Evolutionary conservation across 441 rosid genomes (phyloP), one percentile per base, ranked within the genome.

Genomic region (Populus hybrid): DNA sequence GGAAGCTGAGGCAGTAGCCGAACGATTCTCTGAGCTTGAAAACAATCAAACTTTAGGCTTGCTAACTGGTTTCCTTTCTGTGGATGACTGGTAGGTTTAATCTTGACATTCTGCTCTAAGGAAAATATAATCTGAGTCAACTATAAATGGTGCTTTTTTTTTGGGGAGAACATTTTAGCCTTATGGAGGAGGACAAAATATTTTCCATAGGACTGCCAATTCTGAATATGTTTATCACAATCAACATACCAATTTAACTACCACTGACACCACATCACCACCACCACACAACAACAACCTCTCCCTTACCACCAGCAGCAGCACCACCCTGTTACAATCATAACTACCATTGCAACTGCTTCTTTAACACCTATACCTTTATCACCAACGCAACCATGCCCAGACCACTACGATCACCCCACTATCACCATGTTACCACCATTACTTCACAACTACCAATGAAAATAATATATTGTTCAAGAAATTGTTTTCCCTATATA

Each of bases 1-100:
- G 97, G 99, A 97, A 90, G 83, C 88, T 79, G 99, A 93, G 81
- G 98, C 99, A 76, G 92, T 95, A 16, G 79, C 87, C 77, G 98
- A 92, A 84, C 87, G 93, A 84, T 84, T 86, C 79, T 80, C 93
- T 5, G 98, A 97, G 85, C 93, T 97, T 77, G 96, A 92, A 76
- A 92, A 87, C 75, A 93, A 89, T 87, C 99, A 97, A 84, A 90
- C 96, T 64, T 82, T 97, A 87, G 99, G 99, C 80, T 90, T 97
- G 86, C 97, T 97, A 50, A 84, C 81, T 81, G 99, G 99, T 77
- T 97, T 97, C 84, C 99, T 97, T 76, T 86, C 92, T 24, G 99
- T 95, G 76, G 98, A 93, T 80, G 99, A 95, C 82, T 97, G 99
- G 99, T 97, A 84, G 79, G 89, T 75, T 83, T 21, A 28, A 61